Evolutionary conservation across 805 yeast species (phyloP).

Genomic region (Candida nanaspora): DNA sequence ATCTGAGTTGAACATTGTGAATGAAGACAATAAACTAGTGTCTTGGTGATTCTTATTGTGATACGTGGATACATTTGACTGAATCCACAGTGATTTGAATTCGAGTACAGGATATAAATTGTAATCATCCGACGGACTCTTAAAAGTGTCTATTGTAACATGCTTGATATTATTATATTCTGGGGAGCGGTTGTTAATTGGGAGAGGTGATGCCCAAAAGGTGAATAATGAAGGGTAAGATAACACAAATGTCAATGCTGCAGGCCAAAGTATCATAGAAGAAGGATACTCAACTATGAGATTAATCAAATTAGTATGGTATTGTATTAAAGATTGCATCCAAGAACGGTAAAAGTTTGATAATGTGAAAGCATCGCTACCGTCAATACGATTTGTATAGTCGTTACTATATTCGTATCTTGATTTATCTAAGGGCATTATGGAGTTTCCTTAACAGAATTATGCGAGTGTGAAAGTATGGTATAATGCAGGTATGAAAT

Average conservation of each 20-base stretch:
- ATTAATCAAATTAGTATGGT: constrained; percentile 7
- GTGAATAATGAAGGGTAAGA: constrained; percentile 43
- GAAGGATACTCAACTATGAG: constrained; percentile 31
- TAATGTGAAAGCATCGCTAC: no score
- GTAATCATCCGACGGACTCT: no score
- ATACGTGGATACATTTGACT: constrained; percentile 13
- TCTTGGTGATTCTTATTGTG: background rate
- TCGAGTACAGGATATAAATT: background rate
- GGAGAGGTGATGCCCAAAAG: constrained; percentile 19
- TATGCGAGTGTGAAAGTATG: no score
- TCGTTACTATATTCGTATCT: no score
- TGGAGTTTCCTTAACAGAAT: no score
- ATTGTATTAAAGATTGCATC: no score
- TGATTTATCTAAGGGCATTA: no score
- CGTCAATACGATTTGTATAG: no score
- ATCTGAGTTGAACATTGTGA: no score
- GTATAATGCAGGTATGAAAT: no score
- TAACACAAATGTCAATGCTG: constrained; percentile 36
- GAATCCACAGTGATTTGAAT: constrained; percentile 29
- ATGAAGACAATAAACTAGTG: background rate
- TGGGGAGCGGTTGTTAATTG: constrained; percentile 6
- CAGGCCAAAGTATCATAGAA: constrained; percentile 41
- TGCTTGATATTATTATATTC: constrained; percentile 9
- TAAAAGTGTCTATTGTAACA: no score
- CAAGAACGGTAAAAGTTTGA: no score